These are phyloP conservation scores for Gastroboletus turbinatus DNA, from an alignment of 1,284 basidiomycete genomes.

Conservation along the genomic window DNA sequence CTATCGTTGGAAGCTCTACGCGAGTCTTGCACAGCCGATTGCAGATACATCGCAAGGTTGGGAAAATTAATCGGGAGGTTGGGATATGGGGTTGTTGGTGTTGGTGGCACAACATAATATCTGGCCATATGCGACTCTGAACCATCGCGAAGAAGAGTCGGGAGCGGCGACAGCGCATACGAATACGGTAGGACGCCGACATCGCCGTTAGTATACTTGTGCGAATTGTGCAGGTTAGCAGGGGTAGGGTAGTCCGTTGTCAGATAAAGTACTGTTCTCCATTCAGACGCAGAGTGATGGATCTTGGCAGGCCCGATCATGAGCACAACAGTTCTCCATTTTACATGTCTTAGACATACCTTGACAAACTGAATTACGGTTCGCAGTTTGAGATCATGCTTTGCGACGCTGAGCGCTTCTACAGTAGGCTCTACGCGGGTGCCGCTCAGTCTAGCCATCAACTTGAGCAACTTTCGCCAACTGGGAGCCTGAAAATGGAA, in stretches of 20 bases:
- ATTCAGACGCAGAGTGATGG: slow-evolving; percentile 55
- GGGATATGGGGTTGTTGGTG: slow-evolving; percentile 57
- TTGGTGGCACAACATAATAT: slow-evolving; percentile 67
- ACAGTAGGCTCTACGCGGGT: slow-evolving; percentile 69
- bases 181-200: slow-evolving; percentile 68
- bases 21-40: slow-evolving; percentile 66
- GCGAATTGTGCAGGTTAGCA: slow-evolving; percentile 40
- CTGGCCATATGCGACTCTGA: slow-evolving; percentile 62
- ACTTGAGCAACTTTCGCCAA: slow-evolving; percentile 69
- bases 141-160: slow-evolving; percentile 60
- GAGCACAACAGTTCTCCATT: background rate
- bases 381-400: slow-evolving; percentile 59
- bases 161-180: slow-evolving; percentile 58
- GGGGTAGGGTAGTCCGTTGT: slow-evolving; percentile 68
- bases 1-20: slow-evolving; percentile 57
- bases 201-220: slow-evolving; percentile 56
- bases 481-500: slow-evolving; percentile 69
- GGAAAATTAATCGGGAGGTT: slow-evolving; percentile 72
- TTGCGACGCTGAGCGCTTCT: slow-evolving; percentile 59
- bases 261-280: slow-evolving; percentile 74
- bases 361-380: slow-evolving; percentile 76
- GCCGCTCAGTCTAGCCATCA: slow-evolving; percentile 68
- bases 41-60: slow-evolving; percentile 69
- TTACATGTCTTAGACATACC: slow-evolving; percentile 37
- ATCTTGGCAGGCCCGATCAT: slow-evolving; percentile 40